Percentiles rank a stretch among this genome's conserved stretches.
phyloP scores from a whole-genome alignment of 805 yeast species.

The Deakozyma indianensis region DNA sequence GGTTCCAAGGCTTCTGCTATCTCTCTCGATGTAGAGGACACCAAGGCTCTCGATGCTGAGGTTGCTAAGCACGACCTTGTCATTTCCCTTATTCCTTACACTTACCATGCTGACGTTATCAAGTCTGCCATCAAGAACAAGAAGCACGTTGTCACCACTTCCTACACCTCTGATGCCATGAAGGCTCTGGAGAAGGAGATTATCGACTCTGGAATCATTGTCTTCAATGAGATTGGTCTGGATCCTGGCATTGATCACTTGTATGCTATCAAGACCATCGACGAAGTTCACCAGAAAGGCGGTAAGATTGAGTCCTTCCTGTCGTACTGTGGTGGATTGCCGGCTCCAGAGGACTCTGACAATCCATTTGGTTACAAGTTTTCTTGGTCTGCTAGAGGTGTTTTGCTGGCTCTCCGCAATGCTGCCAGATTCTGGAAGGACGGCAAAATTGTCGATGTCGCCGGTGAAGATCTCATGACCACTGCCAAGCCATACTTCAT shows the following conservation, averaged over 20 bases:
- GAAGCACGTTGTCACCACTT: conserved; percentile 85
- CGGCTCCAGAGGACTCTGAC: conserved; percentile 95
- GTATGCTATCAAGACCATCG: conserved; percentile 96
- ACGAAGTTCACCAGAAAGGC: conserved; percentile 80
- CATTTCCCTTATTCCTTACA: conserved; percentile 93
- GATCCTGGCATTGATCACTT: conserved; percentile 98
- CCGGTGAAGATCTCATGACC: conserved; percentile 87
- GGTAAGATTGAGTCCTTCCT: conserved; percentile 91
- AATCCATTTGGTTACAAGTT: conserved; percentile 98
- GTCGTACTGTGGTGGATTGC: conserved; percentile 97
- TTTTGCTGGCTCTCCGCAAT: conserved; percentile 87
- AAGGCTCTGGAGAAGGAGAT: conserved; percentile 70
- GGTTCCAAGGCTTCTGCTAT: conserved; percentile 67
- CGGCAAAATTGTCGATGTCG: conserved; percentile 66
- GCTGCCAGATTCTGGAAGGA: conserved; percentile 79
- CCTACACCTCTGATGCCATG: conserved; percentile 91
- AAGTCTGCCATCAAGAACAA: conserved; percentile 83
- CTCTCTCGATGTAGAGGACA: conserved; percentile 78
- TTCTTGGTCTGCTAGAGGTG: conserved; percentile 99
- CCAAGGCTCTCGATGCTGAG: conserved; percentile 59
- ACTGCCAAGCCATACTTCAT: conserved; percentile 90
- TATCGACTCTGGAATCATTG: conserved; percentile 89
- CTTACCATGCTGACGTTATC: conserved; percentile 83
- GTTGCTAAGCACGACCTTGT: conserved; percentile 72
- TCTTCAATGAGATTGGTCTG: conserved; percentile 96